Evolutionary conservation across 805 yeast species (phyloP), one percentile per base, ranked within the genome.

Genomic region (Pichia californica): DNA sequence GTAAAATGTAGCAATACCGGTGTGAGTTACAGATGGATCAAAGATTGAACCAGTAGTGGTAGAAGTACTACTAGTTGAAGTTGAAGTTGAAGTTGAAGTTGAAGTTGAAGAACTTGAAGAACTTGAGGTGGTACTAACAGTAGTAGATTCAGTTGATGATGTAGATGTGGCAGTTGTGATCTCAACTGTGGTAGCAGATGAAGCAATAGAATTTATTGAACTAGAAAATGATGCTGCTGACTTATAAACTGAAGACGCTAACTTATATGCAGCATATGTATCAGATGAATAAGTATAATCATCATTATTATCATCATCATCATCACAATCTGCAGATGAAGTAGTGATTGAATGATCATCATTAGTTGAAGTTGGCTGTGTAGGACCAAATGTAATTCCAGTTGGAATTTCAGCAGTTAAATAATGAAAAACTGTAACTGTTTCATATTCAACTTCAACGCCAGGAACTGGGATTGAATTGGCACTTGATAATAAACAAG

Each of bases 1-100:
- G 55, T 71, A 75, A 58, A 59, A 75, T 26, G 80, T 76, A 41
- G 78, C 80, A 46, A 73, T 58, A 34, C 79, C 79, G 2, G 63
- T 45, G 26, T 49, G 36, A 3, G 47, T 43, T 1, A 44, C 41
- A 21, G 44, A 21, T 9, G 52, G 19, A n/a, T 41, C 28, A n/a
- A 40, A 31, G 4, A 44, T 36, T 27, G 51, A 30, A 13, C 51
- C 34, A 7, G 46, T n/a, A 4, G 45, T 28, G 5, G 51, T 15
- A 2, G 55, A 16, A 36, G 45, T 36, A 28, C 43, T 28, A 11
- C 50, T 15, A 1, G 51, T 16, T 16, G 45, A 29, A 5, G 48
- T 20, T 6, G 42, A 10, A 4, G 38, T 21, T 18, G 45, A 31
- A 20, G 40, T 29, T 10, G 21, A 13, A 23, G 50, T 21, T 14